These are phyloP conservation scores for Dendrobium nobile DNA, from an alignment of 106 monocot species.

Conservation along the genomic window DNA sequence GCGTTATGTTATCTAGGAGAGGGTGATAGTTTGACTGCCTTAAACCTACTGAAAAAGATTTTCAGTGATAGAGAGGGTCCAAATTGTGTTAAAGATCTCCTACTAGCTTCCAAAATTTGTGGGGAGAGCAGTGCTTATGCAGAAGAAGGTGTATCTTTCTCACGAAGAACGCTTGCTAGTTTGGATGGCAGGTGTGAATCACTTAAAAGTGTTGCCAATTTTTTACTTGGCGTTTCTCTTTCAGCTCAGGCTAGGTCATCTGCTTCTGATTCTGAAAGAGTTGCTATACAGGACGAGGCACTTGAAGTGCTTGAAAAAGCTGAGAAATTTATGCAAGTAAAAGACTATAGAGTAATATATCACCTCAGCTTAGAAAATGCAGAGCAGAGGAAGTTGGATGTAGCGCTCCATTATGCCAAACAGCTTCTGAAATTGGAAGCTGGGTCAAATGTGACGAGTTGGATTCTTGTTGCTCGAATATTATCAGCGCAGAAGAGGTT, in stretches of 20 bases:
- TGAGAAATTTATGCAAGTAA: slow-evolving; percentile 32
- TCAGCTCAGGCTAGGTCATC: slow-evolving; percentile 53
- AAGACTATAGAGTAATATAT: slow-evolving; percentile 46
- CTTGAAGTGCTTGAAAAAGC: slow-evolving; percentile 56
- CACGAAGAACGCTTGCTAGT: slow-evolving; percentile 43
- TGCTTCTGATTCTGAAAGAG: slow-evolving; percentile 57
- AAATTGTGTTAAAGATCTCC: slow-evolving; percentile 40
- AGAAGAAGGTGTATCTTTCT: slow-evolving; percentile 60
- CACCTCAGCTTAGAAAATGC: slow-evolving; percentile 76
- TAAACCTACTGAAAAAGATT: slow-evolving; percentile 63
- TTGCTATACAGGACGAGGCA: slow-evolving; percentile 55
- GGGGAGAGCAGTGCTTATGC: slow-evolving; percentile 26
- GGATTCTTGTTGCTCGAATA: slow-evolving; percentile 84
- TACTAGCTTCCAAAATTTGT: slow-evolving; percentile 86
- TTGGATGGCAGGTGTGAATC: slow-evolving; percentile 27
- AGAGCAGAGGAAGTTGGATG: slow-evolving; percentile 77
- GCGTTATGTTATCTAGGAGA: slow-evolving; percentile 76
- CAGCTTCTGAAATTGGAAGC: slow-evolving; percentile 53
- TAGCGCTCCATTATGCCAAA: slow-evolving; percentile 65
- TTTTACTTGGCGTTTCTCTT: slow-evolving; percentile 61
- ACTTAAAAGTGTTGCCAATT: slow-evolving; percentile 45
- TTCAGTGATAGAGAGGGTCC: slow-evolving; percentile 56
- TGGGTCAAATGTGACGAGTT: slow-evolving; percentile 58
- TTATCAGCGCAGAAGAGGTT: slow-evolving; percentile 70
- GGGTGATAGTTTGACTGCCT: slow-evolving; percentile 54